Percentiles rank a stretch among this genome's conserved stretches.
Evolutionary conservation across 441 rosid genomes (phyloP).

Genomic region (Theobroma grandiflorum): DNA sequence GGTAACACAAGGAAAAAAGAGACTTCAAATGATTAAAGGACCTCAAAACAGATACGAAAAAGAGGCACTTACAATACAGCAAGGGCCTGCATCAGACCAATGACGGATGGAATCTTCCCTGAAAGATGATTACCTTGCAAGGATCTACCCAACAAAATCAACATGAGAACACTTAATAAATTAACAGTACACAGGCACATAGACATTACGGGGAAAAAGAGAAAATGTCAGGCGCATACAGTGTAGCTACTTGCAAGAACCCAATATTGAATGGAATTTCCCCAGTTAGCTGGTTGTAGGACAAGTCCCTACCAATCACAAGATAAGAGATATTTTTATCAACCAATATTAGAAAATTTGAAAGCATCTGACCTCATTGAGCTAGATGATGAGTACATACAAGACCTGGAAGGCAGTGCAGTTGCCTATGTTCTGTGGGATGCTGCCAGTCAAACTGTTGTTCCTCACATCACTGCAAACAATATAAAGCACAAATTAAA

Average conservation of each 20-base stretch:
- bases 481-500: conserved; percentile 22
- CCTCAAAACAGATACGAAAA: neutral
- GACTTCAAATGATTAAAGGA: conserved; percentile 13
- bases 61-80: conserved; percentile 84
- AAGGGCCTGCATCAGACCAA: conserved; percentile 99
- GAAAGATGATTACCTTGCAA: conserved; percentile 88
- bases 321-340: conserved; percentile 11
- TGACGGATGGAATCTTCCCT: conserved; percentile 86
- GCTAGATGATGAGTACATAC: conserved; percentile 58
- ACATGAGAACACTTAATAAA: conserved; percentile 17
- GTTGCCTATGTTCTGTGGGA: conserved; percentile 88
- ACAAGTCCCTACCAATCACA: conserved; percentile 72
- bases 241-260: conserved; percentile 95
- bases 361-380: conserved; percentile 13
- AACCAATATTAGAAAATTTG: neutral
- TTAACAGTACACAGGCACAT: neutral
- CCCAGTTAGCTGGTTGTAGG: conserved; percentile 88
- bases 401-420: conserved; percentile 97
- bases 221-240: conserved; percentile 53
- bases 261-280: conserved; percentile 96
- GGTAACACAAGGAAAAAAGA: neutral
- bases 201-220: neutral
- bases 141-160: conserved; percentile 55
- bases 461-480: conserved; percentile 79
- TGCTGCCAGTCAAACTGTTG: conserved; percentile 92